phyloP scores from a whole-genome alignment of 2,329 filamentous ascomycete species.

The Sclerotinia borealis region DNA sequence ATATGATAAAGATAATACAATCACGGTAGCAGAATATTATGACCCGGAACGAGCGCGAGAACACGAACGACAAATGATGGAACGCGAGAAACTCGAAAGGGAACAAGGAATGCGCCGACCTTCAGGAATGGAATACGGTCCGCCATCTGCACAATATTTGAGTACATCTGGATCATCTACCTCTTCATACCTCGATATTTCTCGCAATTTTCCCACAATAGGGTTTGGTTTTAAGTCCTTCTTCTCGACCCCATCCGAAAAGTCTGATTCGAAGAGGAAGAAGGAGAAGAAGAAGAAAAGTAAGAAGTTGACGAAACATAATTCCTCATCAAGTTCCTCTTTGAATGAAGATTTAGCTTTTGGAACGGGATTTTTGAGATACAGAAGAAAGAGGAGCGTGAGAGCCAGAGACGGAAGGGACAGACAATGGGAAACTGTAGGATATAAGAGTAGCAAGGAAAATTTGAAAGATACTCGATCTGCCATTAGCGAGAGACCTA shows the following conservation, averaged over 20 bases:
- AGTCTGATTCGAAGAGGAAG: conserved; percentile 23
- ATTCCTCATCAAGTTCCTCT: conserved; percentile 61
- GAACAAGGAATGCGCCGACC: conserved; percentile 6
- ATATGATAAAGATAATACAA: conserved; percentile 17
- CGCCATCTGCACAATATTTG: conserved; percentile 13
- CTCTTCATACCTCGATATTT: conserved; percentile 55
- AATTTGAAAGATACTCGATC: conserved; percentile 3
- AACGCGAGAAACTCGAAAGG: conserved; percentile 2
- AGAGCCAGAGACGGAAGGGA: conserved; percentile 27
- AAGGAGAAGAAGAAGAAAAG: conserved; percentile 2
- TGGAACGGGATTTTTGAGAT: conserved; percentile 47
- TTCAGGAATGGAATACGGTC: conserved; percentile 19
- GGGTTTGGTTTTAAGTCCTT: conserved; percentile 53
- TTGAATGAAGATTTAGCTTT: conserved; percentile 65
- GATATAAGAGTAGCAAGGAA: conserved; percentile 18
- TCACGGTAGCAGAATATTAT: conserved; percentile 15
- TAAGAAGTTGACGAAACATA: conserved; percentile 18
- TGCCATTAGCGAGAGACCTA: conserved; percentile 28
- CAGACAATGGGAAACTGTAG: conserved; percentile 25
- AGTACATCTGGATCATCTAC: conserved; percentile 23
- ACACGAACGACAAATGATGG: conserved; percentile 11
- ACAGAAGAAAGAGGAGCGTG: conserved; percentile 24
- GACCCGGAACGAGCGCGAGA: conserved; percentile 16
- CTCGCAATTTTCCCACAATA: conserved; percentile 44
- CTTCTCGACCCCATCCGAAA: conserved; percentile 54